Conservation (phyloP, 2,329 filamentous ascomycete species). For the Byssothecium circinans region DNA sequence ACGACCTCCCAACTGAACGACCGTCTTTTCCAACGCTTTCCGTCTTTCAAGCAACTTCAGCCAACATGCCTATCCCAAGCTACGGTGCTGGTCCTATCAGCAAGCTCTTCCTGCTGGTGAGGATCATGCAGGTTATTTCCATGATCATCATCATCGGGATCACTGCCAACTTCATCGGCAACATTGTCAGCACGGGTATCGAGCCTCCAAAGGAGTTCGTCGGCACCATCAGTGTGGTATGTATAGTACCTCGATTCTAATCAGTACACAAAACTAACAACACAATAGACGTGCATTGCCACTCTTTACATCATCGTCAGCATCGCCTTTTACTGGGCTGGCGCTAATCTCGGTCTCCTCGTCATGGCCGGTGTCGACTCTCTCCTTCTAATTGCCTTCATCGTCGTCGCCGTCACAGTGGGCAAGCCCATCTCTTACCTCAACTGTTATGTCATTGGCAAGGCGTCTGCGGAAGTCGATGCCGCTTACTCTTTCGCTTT, state of each 20-base stretch:
- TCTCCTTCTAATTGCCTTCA: slow-evolving; percentile 72
- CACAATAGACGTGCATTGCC: slow-evolving; percentile 70
- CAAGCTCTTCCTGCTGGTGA: slow-evolving; percentile 74
- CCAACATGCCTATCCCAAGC: slow-evolving; percentile 57
- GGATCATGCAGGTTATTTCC: slow-evolving; percentile 69
- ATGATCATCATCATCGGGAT: slow-evolving; percentile 80
- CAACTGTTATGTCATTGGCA: slow-evolving; percentile 64
- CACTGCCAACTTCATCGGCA: slow-evolving; percentile 76
- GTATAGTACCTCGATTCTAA: slow-evolving; percentile 40
- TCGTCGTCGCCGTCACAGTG: slow-evolving; percentile 74
- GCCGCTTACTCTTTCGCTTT: slow-evolving; percentile 56
- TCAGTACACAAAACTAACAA: slow-evolving; percentile 21
- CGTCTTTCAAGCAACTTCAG: slow-evolving; percentile 19
- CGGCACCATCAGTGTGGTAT: slow-evolving; percentile 76
- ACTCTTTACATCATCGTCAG: slow-evolving; percentile 70
- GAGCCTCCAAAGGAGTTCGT: slow-evolving; percentile 72
- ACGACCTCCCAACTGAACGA: slow-evolving; percentile 22
- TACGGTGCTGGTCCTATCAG: slow-evolving; percentile 70
- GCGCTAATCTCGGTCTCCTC: slow-evolving; percentile 74
- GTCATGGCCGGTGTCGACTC: slow-evolving; percentile 69
- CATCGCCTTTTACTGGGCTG: slow-evolving; percentile 80
- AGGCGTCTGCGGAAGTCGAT: slow-evolving; percentile 49
- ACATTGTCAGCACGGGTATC: slow-evolving; percentile 68
- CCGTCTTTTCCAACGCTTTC: slow-evolving; percentile 12
- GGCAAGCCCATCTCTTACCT: slow-evolving; percentile 80